Evolutionary conservation across 169 alveolate genomes (phyloP).

Genomic region (Pseudocohnilembus persalinus): DNA sequence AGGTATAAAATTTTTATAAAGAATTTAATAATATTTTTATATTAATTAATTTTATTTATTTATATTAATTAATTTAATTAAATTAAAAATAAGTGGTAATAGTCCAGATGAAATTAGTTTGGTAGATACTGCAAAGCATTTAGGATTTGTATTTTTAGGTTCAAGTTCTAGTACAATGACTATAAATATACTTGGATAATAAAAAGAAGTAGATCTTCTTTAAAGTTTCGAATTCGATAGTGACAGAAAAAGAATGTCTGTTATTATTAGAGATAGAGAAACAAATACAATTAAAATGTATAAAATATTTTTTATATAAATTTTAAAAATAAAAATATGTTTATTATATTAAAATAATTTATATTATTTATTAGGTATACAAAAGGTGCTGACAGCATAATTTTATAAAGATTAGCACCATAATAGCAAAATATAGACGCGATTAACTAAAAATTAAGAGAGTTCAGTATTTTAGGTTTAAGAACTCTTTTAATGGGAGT

Average conservation of each 20-base stretch:
- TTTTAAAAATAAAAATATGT: too few relatives aligned
- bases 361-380: slow-evolving; percentile 30
- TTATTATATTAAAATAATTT: too few relatives aligned
- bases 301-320: too few relatives aligned
- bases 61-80: too few relatives aligned
- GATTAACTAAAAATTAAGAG: slow-evolving; percentile 50
- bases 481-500: slow-evolving; percentile 82
- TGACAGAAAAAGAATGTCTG: slow-evolving; percentile 87
- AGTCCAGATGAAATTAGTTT: slow-evolving; percentile 74
- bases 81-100: slow-evolving; percentile 53
- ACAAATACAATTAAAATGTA: slow-evolving; percentile 1
- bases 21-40: slow-evolving; percentile 15
- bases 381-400: slow-evolving; percentile 84
- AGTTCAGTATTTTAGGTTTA: slow-evolving; percentile 77
- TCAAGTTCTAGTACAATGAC: slow-evolving; percentile 25
- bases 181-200: slow-evolving; percentile 22
- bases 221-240: slow-evolving; percentile 73
- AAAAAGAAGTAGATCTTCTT: slow-evolving; percentile 42
- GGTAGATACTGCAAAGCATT: slow-evolving; percentile 67
- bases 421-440: slow-evolving; percentile 30
- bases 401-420: slow-evolving; percentile 38
- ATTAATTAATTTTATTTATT: slow-evolving; percentile 30
- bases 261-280: slow-evolving; percentile 65
- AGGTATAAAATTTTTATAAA: background rate
- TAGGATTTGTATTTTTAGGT: slow-evolving; percentile 61